phyloP scores from a whole-genome alignment of 202 grass and related monocot genomes.

The Setaria italica region DNA sequence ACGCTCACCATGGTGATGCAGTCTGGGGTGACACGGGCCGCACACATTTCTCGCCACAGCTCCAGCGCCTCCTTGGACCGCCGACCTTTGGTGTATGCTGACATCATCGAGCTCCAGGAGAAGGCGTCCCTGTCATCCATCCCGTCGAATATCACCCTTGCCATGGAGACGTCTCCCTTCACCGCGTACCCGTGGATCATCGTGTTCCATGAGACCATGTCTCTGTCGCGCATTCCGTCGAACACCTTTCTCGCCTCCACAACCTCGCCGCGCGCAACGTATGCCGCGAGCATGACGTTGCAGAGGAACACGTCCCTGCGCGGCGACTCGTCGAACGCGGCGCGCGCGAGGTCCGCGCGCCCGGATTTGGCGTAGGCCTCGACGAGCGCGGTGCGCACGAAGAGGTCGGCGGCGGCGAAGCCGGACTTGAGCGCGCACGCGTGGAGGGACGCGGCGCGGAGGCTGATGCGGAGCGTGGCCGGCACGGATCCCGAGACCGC shows the following conservation, averaged over 20 bases:
- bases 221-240: conserved; percentile 59
- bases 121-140: conserved; percentile 50
- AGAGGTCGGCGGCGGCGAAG: conserved; percentile 66
- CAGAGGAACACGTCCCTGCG: conserved; percentile 58
- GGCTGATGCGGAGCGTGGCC: background rate
- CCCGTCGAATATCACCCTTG: conserved; percentile 64
- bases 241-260: conserved; percentile 59
- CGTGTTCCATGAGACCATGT: conserved; percentile 76
- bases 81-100: conserved; percentile 49
- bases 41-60: conserved; percentile 57
- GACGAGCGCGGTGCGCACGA: conserved; percentile 71
- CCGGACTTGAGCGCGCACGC: conserved; percentile 53
- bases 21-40: conserved; percentile 35
- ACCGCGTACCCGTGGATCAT: conserved; percentile 71
- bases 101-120: conserved; percentile 83
- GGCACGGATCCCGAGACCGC: background rate
- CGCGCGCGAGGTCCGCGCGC: conserved; percentile 40
- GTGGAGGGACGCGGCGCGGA: conserved; percentile 51
- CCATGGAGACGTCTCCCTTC: conserved; percentile 44
- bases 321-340: conserved; percentile 65
- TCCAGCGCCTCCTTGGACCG: conserved; percentile 59
- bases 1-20: conserved; percentile 70
- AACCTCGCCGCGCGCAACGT: conserved; percentile 46
- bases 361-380: conserved; percentile 65
- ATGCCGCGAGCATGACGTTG: conserved; percentile 70